Evolutionary conservation across 2,329 filamentous ascomycete species (phyloP).

Genomic region (Dryadomyces quercivorus): DNA sequence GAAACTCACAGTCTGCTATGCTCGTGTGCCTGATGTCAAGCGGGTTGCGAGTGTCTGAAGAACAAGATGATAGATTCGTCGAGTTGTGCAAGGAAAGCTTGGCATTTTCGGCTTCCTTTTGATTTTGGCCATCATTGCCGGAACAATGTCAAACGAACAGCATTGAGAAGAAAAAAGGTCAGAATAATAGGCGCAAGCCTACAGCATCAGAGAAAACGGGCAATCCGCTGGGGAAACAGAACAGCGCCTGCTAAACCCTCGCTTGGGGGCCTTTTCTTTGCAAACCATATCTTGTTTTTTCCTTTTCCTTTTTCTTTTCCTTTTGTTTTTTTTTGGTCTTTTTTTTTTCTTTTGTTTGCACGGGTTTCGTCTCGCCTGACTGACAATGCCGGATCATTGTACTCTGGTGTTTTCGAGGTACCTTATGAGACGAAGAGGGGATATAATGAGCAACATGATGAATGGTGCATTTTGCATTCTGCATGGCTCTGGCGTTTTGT

Average conservation of each 20-base stretch:
- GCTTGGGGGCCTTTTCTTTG: no score
- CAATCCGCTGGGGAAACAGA: not conserved
- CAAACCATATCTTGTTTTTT: not conserved
- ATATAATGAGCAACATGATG: not conserved
- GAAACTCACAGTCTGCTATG: constrained; percentile 83
- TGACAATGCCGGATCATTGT: constrained; percentile 8
- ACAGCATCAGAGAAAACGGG: not conserved
- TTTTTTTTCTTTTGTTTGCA: not conserved
- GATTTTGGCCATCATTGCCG: no score
- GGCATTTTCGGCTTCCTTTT: not conserved
- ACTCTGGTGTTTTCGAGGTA: not conserved
- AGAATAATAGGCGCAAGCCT: not conserved
- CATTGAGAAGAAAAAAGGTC: not conserved
- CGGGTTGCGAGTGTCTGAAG: constrained; percentile 34
- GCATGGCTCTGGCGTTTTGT: not conserved
- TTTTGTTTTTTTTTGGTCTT: not conserved
- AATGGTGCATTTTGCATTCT: not conserved
- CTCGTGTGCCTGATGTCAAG: constrained; percentile 58
- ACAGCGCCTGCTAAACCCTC: not conserved
- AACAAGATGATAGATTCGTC: no score
- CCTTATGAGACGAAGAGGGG: not conserved
- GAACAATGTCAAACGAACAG: not conserved
- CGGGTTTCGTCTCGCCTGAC: not conserved
- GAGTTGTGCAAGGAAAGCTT: constrained; percentile 10
- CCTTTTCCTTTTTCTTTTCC: not conserved